These are phyloP conservation scores for Helichrysum umbraculigerum DNA, from an alignment of 129 eudicot species.

Conservation along the genomic window DNA sequence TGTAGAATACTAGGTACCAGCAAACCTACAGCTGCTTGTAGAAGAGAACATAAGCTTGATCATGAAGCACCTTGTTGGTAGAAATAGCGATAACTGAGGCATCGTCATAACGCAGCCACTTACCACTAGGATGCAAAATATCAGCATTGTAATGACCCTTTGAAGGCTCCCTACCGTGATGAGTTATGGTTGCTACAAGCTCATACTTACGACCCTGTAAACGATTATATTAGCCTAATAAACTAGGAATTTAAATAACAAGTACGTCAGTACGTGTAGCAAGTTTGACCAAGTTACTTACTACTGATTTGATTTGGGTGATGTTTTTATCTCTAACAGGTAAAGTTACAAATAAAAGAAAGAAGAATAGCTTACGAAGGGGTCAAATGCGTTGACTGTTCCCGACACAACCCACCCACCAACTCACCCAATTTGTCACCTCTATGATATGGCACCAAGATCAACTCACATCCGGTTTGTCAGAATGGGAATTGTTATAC, in stretches of 20 bases:
- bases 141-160: constrained; percentile 88
- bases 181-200: constrained; percentile 82
- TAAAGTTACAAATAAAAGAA: neutral
- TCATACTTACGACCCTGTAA: constrained; percentile 66
- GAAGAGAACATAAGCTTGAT: constrained; percentile 84
- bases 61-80: constrained; percentile 68
- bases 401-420: neutral
- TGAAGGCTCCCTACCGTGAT: constrained; percentile 85
- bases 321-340: neutral
- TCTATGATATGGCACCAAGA: neutral
- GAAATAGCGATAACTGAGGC: constrained; percentile 62
- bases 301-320: neutral
- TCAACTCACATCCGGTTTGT: too few relatives aligned
- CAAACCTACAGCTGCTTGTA: constrained; percentile 53
- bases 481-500: neutral
- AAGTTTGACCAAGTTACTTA: neutral
- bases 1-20: constrained; percentile 14
- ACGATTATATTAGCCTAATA: neutral
- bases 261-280: neutral
- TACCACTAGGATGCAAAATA: constrained; percentile 60
- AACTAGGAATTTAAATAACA: neutral
- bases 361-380: neutral
- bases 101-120: constrained; percentile 73
- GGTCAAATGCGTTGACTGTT: neutral
- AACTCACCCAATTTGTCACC: neutral